phyloP scores from a whole-genome alignment of 2,329 filamentous ascomycete species.

The Endocalyx cinctus region DNA sequence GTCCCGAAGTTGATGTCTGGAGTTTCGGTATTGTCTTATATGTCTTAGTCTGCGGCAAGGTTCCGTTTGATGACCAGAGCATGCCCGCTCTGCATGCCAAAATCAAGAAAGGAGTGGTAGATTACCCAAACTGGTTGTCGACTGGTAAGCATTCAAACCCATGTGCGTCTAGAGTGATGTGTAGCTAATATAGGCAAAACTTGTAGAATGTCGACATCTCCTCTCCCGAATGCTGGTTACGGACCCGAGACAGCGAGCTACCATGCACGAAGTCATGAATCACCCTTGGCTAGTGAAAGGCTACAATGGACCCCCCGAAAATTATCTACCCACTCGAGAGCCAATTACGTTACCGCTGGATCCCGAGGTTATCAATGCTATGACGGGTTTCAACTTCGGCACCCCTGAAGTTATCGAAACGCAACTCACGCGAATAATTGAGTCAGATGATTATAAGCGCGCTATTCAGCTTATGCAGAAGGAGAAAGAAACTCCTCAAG shows the following conservation, averaged over 20 bases:
- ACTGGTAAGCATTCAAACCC: conserved; percentile 58
- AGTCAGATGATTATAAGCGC: conserved; percentile 89
- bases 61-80: conserved; percentile 97
- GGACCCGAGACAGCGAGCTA: conserved; percentile 81
- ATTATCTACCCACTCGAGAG: conserved; percentile 78
- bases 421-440: conserved; percentile 79
- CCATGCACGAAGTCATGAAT: conserved; percentile 84
- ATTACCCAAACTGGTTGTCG: conserved; percentile 92
- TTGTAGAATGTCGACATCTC: conserved; percentile 81
- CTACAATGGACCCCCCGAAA: conserved; percentile 81
- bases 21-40: conserved; percentile 98
- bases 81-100: conserved; percentile 98
- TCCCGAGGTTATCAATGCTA: conserved; percentile 76
- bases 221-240: conserved; percentile 95
- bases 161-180: no score
- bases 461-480: conserved; percentile 68
- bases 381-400: conserved; percentile 98
- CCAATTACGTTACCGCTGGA: conserved; percentile 84
- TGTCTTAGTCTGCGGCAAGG: conserved; percentile 93
- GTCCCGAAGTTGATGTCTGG: conserved; percentile 96
- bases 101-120: conserved; percentile 94
- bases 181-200: no score
- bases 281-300: conserved; percentile 97
- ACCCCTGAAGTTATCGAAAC: conserved; percentile 75
- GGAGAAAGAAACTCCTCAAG: conserved; percentile 58